Percentiles rank a stretch among this genome's conserved stretches.
Evolutionary conservation across 2,329 filamentous ascomycete species (phyloP).

Genomic region (Ascomycota sp.): DNA sequence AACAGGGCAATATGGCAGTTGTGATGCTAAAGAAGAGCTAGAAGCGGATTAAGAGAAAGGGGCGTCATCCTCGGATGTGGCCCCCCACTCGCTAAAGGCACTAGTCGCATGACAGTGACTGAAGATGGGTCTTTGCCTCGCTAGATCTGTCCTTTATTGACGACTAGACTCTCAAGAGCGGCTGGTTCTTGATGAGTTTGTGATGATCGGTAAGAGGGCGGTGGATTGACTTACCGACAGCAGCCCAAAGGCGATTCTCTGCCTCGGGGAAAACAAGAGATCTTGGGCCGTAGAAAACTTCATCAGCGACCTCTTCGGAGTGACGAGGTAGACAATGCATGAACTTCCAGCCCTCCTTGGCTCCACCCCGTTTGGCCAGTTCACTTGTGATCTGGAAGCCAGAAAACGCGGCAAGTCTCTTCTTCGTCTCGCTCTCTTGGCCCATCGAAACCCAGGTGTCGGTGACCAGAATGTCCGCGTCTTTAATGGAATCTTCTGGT

Average conservation of each 20-base stretch:
- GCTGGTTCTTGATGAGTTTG: slow-evolving; percentile 18
- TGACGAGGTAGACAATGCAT: slow-evolving; percentile 96
- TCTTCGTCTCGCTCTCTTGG: slow-evolving; percentile 64
- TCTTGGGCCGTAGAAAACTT: slow-evolving; percentile 72
- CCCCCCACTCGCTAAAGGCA: no score
- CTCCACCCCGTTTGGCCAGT: slow-evolving; percentile 61
- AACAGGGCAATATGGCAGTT: no score
- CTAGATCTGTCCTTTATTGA: slow-evolving; percentile 67
- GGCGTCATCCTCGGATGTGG: no score
- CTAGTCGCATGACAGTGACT: no score
- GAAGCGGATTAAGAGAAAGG: no score
- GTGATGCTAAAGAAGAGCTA: no score
- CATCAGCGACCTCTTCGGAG: slow-evolving; percentile 76
- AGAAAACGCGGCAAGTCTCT: slow-evolving; percentile 57
- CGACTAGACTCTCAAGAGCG: slow-evolving; percentile 68
- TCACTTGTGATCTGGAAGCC: slow-evolving; percentile 84
- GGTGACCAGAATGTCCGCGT: slow-evolving; percentile 76
- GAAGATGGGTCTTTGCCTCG: not conserved
- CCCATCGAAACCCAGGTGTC: slow-evolving; percentile 99
- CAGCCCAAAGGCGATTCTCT: slow-evolving; percentile 84
- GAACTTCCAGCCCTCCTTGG: slow-evolving; percentile 80
- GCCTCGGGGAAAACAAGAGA: slow-evolving; percentile 85
- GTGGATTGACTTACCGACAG: slow-evolving; percentile 35
- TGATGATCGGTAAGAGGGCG: not conserved
- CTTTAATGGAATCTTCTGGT: slow-evolving; percentile 66